A percentile compares a stretch with the other conserved stretches of the same genome.
These are phyloP conservation scores for Hypoxylon rickii DNA, from an alignment of 495 filamentous ascomycete species.

Conservation along the genomic window DNA sequence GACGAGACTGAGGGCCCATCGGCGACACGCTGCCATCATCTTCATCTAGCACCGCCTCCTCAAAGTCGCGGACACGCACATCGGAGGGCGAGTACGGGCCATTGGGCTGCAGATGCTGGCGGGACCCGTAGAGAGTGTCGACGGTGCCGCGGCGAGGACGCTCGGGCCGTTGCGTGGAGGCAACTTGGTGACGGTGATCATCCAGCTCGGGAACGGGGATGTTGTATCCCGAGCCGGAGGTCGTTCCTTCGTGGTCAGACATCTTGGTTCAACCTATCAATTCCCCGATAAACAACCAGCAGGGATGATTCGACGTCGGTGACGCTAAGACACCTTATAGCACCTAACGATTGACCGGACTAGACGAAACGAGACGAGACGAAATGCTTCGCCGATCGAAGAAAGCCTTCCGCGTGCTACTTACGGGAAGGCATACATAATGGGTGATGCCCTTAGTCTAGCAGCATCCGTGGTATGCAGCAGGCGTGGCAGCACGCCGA, in stretches of 20 bases:
- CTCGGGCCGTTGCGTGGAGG: conserved; percentile 63
- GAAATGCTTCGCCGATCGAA: conserved; percentile 4
- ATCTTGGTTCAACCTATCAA: no score
- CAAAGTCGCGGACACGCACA: conserved; percentile 56
- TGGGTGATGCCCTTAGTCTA: conserved; percentile 38
- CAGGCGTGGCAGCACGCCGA: conserved; percentile 44
- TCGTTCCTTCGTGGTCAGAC: conserved; percentile 60
- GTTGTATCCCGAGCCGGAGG: conserved; percentile 59
- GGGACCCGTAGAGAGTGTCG: conserved; percentile 55
- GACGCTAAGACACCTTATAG: background rate
- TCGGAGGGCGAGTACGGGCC: conserved; percentile 39
- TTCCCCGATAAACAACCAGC: no score
- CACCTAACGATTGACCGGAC: background rate
- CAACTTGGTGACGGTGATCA: conserved; percentile 83
- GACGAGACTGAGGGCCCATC: conserved; percentile 44
- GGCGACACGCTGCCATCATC: conserved; percentile 56
- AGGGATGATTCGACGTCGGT: no score
- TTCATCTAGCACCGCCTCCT: conserved; percentile 85
- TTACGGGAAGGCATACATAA: conserved; percentile 41
- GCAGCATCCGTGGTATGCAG: conserved; percentile 38
- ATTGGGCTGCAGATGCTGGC: conserved; percentile 45
- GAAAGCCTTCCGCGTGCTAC: conserved; percentile 38
- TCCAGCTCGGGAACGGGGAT: conserved; percentile 89
- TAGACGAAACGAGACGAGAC: background rate
- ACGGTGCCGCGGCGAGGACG: conserved; percentile 59